A percentile compares a stretch with the other conserved stretches of the same genome.
Conservation (phyloP, 2,329 filamentous ascomycete species). For the Calonectria honghensis region DNA sequence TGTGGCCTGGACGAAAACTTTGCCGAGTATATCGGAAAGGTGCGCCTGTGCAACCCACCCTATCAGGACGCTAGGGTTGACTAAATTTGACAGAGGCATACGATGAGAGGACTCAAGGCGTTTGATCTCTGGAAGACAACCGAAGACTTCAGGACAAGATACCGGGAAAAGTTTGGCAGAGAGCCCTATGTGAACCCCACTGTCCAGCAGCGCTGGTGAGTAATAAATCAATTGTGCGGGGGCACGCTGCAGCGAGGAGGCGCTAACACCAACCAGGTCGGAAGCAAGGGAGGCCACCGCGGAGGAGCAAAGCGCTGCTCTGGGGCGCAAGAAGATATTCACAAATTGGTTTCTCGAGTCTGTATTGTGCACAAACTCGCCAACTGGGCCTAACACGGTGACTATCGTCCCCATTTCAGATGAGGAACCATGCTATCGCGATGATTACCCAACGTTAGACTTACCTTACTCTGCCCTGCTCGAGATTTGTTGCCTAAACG, state of each 20-base stretch:
- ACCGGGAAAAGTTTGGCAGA: not conserved
- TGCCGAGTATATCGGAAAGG: conserved; percentile 10
- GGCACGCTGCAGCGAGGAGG: not conserved
- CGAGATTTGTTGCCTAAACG: not conserved
- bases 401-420: conserved; percentile 10
- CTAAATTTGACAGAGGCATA: not conserved
- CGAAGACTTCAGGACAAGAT: not conserved
- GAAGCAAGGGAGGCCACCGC: not conserved
- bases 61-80: not conserved
- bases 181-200: conserved; percentile 14
- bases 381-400: not conserved
- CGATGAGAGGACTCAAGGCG: not conserved
- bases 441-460: conserved; percentile 8
- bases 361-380: not conserved
- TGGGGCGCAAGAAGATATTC: not conserved
- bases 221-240: not conserved
- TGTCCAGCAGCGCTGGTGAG: conserved; percentile 15
- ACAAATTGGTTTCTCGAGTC: conserved; percentile 9
- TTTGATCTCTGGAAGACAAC: conserved; percentile 8
- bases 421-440: not conserved
- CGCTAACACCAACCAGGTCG: not conserved
- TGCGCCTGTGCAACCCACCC: not conserved
- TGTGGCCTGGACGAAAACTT: not conserved
- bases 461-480: not conserved
- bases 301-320: not conserved